These are phyloP conservation scores for Ophiosphaerella herpotricha DNA, from an alignment of 2,329 filamentous ascomycete genomes.

Conservation along the genomic window DNA sequence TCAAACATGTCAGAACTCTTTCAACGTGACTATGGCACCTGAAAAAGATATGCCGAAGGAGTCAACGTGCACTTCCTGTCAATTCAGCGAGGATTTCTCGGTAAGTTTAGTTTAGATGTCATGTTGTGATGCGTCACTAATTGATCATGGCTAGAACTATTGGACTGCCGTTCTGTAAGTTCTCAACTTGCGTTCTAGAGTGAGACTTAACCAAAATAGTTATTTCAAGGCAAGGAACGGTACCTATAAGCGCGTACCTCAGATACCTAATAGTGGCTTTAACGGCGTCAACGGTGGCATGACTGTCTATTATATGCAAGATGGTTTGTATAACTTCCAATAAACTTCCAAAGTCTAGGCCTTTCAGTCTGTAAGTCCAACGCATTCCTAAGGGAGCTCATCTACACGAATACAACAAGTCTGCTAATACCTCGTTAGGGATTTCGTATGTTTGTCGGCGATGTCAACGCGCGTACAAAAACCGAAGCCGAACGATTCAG, in stretches of 20 bases:
- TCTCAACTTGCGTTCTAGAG: too few relatives aligned
- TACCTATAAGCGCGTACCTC: constrained; percentile 25
- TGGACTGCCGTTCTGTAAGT: constrained; percentile 36
- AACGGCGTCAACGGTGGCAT: constrained; percentile 23
- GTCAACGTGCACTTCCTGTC: constrained; percentile 33
- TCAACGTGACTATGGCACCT: constrained; percentile 31
- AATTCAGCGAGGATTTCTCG: constrained; percentile 36
- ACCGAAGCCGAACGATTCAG: constrained; percentile 46
- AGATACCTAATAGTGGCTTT: constrained; percentile 27
- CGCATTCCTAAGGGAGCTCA: neutral
- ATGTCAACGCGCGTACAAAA: constrained; percentile 33
- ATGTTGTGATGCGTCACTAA: neutral
- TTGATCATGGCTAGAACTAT: constrained; percentile 26
- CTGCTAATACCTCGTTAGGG: constrained; percentile 29
- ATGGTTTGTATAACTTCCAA: constrained; percentile 30
- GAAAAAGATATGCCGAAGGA: constrained; percentile 24
- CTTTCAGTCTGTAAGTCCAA: constrained; percentile 39
- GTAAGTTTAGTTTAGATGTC: constrained; percentile 1
- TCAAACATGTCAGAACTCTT: constrained; percentile 16
- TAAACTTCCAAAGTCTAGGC: constrained; percentile 47
- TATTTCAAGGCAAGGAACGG: constrained; percentile 33
- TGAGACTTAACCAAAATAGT: constrained; percentile 4
- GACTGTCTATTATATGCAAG: constrained; percentile 35
- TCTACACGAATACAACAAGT: neutral
- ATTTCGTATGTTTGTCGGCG: constrained; percentile 35